These are phyloP conservation scores for Apiotrichum porosum DNA, from an alignment of 1,284 basidiomycete genomes.

Conservation along the genomic window DNA sequence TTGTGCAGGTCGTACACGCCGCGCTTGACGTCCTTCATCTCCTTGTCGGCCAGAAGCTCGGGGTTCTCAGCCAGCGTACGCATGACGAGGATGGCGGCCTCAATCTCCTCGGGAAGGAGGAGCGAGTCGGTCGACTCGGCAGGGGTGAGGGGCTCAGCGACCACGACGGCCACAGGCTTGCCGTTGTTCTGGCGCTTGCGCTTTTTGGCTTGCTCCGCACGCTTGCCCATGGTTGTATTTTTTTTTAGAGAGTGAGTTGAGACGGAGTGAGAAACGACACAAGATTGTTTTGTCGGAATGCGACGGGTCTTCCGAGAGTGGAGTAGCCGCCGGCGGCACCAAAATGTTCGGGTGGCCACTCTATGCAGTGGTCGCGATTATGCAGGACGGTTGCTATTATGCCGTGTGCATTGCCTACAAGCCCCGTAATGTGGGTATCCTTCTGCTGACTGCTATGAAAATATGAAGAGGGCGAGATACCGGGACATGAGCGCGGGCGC, in stretches of 20 bases:
- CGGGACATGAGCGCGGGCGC: too few relatives aligned
- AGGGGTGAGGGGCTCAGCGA: slow-evolving; percentile 6
- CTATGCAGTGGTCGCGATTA: too few relatives aligned
- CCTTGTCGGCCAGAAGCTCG: slow-evolving; percentile 31
- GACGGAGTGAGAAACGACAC: too few relatives aligned
- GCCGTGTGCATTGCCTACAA: too few relatives aligned
- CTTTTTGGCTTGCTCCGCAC: slow-evolving; percentile 30
- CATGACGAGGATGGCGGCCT: slow-evolving; percentile 39
- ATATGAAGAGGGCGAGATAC: too few relatives aligned
- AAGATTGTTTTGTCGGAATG: too few relatives aligned
- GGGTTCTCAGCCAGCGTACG: slow-evolving; percentile 38
- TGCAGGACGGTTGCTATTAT: too few relatives aligned
- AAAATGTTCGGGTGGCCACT: too few relatives aligned
- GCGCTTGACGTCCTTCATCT: slow-evolving; percentile 45
- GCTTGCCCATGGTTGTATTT: slow-evolving; percentile 24
- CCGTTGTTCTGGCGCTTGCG: slow-evolving; percentile 18
- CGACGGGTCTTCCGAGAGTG: too few relatives aligned
- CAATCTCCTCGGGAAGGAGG: slow-evolving; percentile 39
- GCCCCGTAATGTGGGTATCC: too few relatives aligned
- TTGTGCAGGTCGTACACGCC: slow-evolving; percentile 41
- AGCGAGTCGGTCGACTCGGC: slow-evolving; percentile 15
- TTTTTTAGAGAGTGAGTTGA: not conserved
- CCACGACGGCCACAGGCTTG: slow-evolving; percentile 2
- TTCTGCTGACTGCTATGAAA: too few relatives aligned
- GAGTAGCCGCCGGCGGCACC: too few relatives aligned